Evolutionary conservation across 495 filamentous ascomycete species (phyloP).

Genomic region (Aspergillus nidulans): DNA sequence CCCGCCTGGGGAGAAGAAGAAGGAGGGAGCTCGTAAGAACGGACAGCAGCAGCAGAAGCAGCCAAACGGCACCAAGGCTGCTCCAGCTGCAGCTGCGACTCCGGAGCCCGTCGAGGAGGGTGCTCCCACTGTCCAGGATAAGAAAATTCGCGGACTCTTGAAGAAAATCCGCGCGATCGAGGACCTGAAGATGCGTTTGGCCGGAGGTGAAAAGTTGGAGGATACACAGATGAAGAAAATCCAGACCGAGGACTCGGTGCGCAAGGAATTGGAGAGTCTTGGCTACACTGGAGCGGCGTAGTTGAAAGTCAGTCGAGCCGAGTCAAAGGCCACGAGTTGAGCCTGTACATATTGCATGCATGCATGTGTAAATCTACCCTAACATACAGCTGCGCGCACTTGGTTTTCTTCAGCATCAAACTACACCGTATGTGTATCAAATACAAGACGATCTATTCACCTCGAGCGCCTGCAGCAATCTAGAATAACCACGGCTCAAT

Average conservation of each 20-base stretch:
- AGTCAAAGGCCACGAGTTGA: not conserved
- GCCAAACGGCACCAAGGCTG: conserved; percentile 31
- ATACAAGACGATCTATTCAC: conserved; percentile 2
- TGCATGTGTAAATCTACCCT: conserved; percentile 9
- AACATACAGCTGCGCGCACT: not conserved
- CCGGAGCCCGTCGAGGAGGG: conserved; percentile 27
- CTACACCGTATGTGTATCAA: conserved; percentile 3
- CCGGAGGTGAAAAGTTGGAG: conserved; percentile 91
- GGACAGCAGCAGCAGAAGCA: conserved; percentile 20
- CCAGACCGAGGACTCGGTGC: conserved; percentile 73
- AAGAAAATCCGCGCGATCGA: conserved; percentile 98
- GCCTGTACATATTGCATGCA: not conserved
- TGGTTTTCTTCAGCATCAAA: not conserved
- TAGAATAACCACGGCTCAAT: not conserved
- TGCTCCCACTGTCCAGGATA: conserved; percentile 56
- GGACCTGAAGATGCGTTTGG: conserved; percentile 92
- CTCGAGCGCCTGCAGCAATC: not conserved
- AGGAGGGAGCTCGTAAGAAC: conserved; percentile 35
- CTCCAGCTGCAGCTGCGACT: conserved; percentile 33
- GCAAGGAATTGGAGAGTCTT: conserved; percentile 71
- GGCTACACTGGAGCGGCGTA: conserved; percentile 41
- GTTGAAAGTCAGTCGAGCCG: conserved; percentile 15
- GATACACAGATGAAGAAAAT: conserved; percentile 99
- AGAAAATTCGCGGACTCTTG: conserved; percentile 84
- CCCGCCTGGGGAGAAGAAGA: conserved; percentile 56